Conservation (phyloP, 768 basidiomycete species). For the Suillus cothurnatus region DNA sequence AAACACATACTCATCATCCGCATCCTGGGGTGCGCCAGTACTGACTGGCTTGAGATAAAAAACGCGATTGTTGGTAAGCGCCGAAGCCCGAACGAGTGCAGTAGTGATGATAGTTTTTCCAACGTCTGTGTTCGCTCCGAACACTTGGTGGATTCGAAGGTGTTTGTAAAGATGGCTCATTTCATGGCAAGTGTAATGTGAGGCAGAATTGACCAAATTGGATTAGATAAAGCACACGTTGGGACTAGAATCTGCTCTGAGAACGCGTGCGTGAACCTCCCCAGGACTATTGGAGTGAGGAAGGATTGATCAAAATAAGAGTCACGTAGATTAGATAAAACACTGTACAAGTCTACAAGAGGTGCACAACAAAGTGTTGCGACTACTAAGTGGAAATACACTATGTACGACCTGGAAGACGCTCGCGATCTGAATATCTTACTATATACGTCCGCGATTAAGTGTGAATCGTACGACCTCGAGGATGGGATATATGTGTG, state of each 20-base stretch:
- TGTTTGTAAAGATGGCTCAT: constrained; percentile 89
- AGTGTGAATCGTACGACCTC: constrained; percentile 9
- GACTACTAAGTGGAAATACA: constrained; percentile 9
- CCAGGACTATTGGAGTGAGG: neutral
- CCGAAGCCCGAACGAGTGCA: constrained; percentile 81
- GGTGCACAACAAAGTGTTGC: neutral
- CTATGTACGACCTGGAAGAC: constrained; percentile 5
- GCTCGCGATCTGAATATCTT: constrained; percentile 18
- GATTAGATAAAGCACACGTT: no score
- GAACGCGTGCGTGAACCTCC: no score
- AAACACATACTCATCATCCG: constrained; percentile 75
- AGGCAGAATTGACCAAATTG: no score
- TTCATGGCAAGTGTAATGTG: constrained; percentile 6
- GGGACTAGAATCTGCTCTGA: no score
- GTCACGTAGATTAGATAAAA: neutral
- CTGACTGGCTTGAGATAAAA: constrained; percentile 91
- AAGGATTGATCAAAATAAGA: neutral
- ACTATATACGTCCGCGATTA: constrained; percentile 19
- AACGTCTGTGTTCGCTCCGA: constrained; percentile 95
- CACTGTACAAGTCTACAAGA: neutral
- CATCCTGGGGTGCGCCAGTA: constrained; percentile 77
- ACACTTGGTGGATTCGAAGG: constrained; percentile 86
- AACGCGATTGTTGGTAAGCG: constrained; percentile 49
- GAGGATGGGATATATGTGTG: constrained; percentile 12
- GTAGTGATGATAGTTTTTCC: constrained; percentile 93